Conservation (phyloP, 2,329 filamentous ascomycete genomes). For the Xylariaceae sp. region DNA sequence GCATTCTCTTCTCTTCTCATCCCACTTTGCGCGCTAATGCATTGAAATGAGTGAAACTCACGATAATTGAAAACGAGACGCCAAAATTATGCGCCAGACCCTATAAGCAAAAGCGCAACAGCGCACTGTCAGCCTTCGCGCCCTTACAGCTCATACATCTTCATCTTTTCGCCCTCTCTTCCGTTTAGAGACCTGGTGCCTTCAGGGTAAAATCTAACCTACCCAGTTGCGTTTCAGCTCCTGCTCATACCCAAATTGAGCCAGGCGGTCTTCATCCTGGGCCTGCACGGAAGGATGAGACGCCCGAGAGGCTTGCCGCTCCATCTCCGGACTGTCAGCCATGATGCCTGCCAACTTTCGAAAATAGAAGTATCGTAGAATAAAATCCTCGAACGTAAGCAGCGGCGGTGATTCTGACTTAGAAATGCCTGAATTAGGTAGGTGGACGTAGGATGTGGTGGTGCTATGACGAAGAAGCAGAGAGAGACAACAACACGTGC, state of each 20-base stretch:
- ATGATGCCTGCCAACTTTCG: no score
- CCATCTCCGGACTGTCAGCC: slow-evolving; percentile 15
- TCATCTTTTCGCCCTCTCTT: background rate
- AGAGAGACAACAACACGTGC: no score
- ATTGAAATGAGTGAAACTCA: slow-evolving; percentile 28
- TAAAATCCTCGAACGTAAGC: no score
- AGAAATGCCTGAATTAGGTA: no score
- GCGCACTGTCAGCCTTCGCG: background rate
- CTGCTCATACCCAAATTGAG: slow-evolving; percentile 57
- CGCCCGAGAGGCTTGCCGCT: slow-evolving; percentile 25
- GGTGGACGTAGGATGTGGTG: no score
- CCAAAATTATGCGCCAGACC: slow-evolving; percentile 57
- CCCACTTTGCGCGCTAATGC: background rate
- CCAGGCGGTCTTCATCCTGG: slow-evolving; percentile 49
- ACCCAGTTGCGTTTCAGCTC: slow-evolving; percentile 54
- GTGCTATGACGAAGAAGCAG: no score
- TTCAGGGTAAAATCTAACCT: background rate
- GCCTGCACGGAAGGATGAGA: slow-evolving; percentile 25
- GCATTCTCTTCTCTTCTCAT: background rate
- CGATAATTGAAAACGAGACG: slow-evolving; percentile 59
- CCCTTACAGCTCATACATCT: background rate
- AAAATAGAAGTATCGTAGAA: no score
- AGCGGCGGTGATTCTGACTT: slow-evolving; percentile 1
- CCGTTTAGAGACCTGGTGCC: background rate
- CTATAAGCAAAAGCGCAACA: background rate